Evolutionary conservation across 2,329 filamentous ascomycete genomes (phyloP).

Genomic region (Nemania sp.): DNA sequence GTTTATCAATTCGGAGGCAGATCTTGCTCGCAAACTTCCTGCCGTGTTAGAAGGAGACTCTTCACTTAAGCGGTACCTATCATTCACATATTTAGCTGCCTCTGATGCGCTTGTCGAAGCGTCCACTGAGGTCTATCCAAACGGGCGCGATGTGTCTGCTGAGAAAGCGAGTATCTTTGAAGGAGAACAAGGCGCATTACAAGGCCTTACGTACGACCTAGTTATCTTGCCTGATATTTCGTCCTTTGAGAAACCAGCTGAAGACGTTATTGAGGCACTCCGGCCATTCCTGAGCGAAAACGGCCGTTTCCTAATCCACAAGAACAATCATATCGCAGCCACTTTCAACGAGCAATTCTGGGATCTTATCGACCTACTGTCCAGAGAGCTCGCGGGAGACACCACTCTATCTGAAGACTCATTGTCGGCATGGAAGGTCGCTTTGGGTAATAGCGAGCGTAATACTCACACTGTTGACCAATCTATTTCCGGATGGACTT

Average conservation of each 20-base stretch:
- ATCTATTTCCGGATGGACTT: conserved; percentile 28
- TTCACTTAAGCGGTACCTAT: conserved; percentile 26
- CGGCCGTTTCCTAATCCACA: conserved; percentile 29
- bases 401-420: background rate
- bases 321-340: background rate
- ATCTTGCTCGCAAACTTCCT: conserved; percentile 28
- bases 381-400: conserved; percentile 6
- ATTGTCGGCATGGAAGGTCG: conserved; percentile 21
- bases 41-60: conserved; percentile 28
- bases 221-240: conserved; percentile 27
- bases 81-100: conserved; percentile 29
- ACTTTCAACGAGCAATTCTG: conserved; percentile 18
- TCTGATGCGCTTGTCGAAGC: conserved; percentile 31
- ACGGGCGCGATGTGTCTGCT: conserved; percentile 28
- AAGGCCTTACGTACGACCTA: conserved; percentile 30
- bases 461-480: conserved; percentile 20
- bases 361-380: conserved; percentile 19
- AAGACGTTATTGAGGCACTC: conserved; percentile 26
- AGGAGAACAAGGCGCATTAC: conserved; percentile 22
- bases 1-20: conserved; percentile 29
- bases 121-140: conserved; percentile 17
- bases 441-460: conserved; percentile 12
- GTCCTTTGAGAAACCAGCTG: conserved; percentile 24
- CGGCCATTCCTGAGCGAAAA: conserved; percentile 28
- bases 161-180: conserved; percentile 28